Evolutionary conservation across 805 yeast species (phyloP), one percentile per base, ranked within the genome.

Genomic region (Myxozyma nipponensis): DNA sequence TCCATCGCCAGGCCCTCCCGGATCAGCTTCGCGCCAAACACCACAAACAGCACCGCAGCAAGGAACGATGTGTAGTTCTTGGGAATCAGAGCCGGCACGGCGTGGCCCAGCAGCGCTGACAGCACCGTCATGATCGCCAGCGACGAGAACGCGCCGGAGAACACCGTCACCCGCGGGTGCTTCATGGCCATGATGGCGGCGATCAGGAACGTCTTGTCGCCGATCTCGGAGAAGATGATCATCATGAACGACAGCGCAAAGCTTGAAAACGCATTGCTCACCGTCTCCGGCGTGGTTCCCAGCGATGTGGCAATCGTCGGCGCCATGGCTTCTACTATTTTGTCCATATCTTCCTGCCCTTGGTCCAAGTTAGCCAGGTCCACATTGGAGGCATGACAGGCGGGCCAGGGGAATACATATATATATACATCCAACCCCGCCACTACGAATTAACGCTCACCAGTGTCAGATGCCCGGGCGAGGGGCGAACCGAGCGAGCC

Each of bases 101-200:
- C 82, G 64, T 88, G 96, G 34, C 99, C 99, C 22, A 90, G 83
- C 22, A 87, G 61, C 55, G 96, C 98, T 4, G 95, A 86, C 52
- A 93, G 75, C 7, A 93, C 73, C 1, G 98, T 89, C 98, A 93
- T 93, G 48, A 93, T 67, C 2, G 81, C 86, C 62, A 93, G 76
- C 1, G 98, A 88, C 13, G 84, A 66, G 58, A 88, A 87, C 2
- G 96, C 93, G 15, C 96, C 82, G 6, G 87, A 74, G 66, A 93
- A 91, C n/a, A 93, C 98, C 42, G 87, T 75, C 63, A 77, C 62
- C 62, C 95, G 77, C 18, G 90, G 79, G 69, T 89, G 83, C 65
- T 87, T 86, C 98, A 93, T 93, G 26, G 98, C 96, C 96, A 93
- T 90, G 58, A 93, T 75, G 1, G 97, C 98, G 32, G 98, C 97